Conservation (phyloP, 495 filamentous ascomycete species). For the Terfezia claveryi region DNA sequence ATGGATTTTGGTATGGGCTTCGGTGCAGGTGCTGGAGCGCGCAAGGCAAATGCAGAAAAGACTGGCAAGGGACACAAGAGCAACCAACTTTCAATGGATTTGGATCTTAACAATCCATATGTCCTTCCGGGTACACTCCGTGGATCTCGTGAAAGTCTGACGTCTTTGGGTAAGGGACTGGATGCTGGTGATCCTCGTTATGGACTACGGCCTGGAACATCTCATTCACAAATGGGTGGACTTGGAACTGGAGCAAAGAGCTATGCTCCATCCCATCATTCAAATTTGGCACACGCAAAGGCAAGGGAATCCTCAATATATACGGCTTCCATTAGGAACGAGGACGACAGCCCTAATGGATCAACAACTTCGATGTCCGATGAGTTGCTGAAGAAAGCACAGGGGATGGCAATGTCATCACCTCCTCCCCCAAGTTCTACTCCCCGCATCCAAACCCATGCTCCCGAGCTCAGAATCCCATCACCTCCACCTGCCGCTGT, state of each 20-base stretch:
- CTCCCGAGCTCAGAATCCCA: not conserved
- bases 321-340: conserved; percentile 22
- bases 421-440: conserved; percentile 24
- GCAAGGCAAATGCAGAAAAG: conserved; percentile 25
- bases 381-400: conserved; percentile 39
- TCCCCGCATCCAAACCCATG: not conserved
- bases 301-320: conserved; percentile 16
- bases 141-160: conserved; percentile 59
- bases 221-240: no score
- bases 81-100: conserved; percentile 61
- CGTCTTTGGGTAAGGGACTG: conserved; percentile 42
- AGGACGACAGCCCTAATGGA: conserved; percentile 26
- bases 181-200: conserved; percentile 54
- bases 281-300: not conserved
- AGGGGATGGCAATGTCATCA: conserved; percentile 40
- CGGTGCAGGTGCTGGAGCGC: conserved; percentile 19
- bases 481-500: conserved; percentile 6
- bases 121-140: conserved; percentile 65
- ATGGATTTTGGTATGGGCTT: conserved; percentile 72
- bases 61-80: conserved; percentile 18
- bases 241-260: not conserved
- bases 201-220: conserved; percentile 24
- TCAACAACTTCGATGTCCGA: conserved; percentile 27
- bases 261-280: not conserved
- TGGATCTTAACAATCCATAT: conserved; percentile 67